Base-by-base conservation (phyloP, 1,284 basidiomycete genomes). In the Rhizoctonia solani region DNA sequence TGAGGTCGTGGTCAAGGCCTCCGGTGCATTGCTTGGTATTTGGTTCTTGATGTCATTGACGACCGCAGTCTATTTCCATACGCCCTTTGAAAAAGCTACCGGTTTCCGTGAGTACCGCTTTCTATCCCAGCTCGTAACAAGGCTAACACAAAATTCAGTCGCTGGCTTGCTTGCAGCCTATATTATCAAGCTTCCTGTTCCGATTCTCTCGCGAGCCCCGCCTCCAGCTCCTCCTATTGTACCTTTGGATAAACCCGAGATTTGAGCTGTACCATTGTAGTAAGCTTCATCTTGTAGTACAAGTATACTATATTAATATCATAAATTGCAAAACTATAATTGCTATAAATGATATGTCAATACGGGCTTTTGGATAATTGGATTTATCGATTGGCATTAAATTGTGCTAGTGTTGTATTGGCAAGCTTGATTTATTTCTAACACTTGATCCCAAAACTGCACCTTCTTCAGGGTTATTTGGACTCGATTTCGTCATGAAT, bases 21-120 rank as follows among this genome's bases (percentile, higher is more conserved):
- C 83, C 37, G 59, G 81, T 0, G 76, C 75, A 0, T 75, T 97
- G 30, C 76, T 95, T 23, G 80, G 70, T 0, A 75, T 92, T 2
- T 94, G 91, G 87, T 73, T 90, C 41, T 85, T 92, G 76, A 91
- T 93, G 74, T 79, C 85, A 9, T 84, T 85, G 70, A 90, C 89
- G 58, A 98, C 95, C 14, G 87, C 89, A 53, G 79, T 97, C 14
- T 98, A 94, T 78, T 98, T 96, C 80, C 95, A 98, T 74, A 85
- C 89, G 4, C 90, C 92, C 0, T 77, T 83, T 27, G 95, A 98
- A 80, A 98, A 98, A 79, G 70, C 93, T 41, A 86, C 88, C 0
- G 95, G 95, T 1, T 88, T 90, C 65, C 46, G 92, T 93, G 73
- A 75, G 89, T 85, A 1, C 14, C 13, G 53, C 41, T 4, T 46